phyloP scores from a whole-genome alignment of 352 stramenopile genomes.

The Globisporangium polare region DNA sequence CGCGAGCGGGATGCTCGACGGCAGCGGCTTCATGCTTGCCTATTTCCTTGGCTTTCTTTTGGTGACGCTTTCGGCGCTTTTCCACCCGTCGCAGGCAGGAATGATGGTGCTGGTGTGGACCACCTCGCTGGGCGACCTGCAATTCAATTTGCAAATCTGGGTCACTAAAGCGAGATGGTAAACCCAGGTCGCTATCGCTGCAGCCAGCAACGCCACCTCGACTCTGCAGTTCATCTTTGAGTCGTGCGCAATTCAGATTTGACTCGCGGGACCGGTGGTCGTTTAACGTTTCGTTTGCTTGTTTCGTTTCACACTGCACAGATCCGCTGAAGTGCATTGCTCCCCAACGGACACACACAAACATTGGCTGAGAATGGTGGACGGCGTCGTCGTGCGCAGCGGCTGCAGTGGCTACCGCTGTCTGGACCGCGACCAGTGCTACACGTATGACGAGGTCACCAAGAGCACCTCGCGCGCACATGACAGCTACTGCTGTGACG shows the following conservation, averaged over 20 bases:
- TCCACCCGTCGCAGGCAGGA: background rate
- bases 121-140: background rate
- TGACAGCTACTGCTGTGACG: conserved; percentile 28
- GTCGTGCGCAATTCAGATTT: conserved; percentile 12
- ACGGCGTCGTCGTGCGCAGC: background rate
- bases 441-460: conserved; percentile 40
- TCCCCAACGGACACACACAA: background rate
- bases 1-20: conserved; percentile 42
- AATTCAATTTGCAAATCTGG: conserved; percentile 3
- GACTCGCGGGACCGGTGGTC: conserved; percentile 3
- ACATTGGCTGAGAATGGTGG: conserved; percentile 8
- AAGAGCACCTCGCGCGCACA: conserved; percentile 37
- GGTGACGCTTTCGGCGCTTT: background rate
- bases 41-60: background rate
- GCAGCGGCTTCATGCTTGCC: conserved; percentile 21
- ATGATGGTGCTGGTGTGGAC: conserved; percentile 4
- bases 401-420: conserved; percentile 46
- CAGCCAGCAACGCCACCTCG: too few relatives aligned
- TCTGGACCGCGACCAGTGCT: conserved; percentile 60
- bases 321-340: background rate
- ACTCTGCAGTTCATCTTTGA: background rate
- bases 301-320: background rate
- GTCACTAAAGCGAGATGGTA: conserved; percentile 1
- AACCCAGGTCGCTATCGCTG: too few relatives aligned
- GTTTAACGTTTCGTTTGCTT: conserved; percentile 5